Evolutionary conservation across 306 rosid species (phyloP).

Genomic region (Ormosia emarginata): DNA sequence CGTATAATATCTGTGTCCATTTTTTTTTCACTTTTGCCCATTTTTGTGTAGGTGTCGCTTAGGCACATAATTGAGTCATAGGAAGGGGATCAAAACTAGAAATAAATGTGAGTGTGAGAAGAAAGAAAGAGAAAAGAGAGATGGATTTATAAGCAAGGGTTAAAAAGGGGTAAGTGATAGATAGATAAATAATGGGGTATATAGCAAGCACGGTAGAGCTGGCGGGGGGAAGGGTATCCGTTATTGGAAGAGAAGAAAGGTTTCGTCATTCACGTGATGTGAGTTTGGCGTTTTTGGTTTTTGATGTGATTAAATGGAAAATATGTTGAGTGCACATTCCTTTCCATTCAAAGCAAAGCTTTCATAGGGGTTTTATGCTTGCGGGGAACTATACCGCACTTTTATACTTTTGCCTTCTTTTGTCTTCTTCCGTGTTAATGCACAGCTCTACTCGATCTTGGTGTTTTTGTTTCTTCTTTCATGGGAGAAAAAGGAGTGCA

Average conservation of each 20-base stretch:
- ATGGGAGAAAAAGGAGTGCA: neutral
- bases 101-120: conserved; percentile 22
- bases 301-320: conserved; percentile 1
- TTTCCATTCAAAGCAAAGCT: conserved; percentile 62
- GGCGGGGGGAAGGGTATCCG: conserved; percentile 37
- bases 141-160: conserved; percentile 26
- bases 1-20: neutral
- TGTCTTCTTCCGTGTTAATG: neutral
- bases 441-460: neutral
- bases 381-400: conserved; percentile 46
- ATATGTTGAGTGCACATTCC: neutral
- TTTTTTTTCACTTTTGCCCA: neutral
- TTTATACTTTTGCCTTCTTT: conserved; percentile 25
- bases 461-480: conserved; percentile 24
- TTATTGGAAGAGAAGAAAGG: conserved; percentile 45
- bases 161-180: neutral
- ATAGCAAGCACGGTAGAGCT: conserved; percentile 24
- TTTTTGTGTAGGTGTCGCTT: neutral
- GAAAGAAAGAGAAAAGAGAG: conserved; percentile 12
- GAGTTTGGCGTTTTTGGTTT: conserved; percentile 8
- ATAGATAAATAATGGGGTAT: conserved; percentile 2
- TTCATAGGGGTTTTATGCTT: conserved; percentile 39
- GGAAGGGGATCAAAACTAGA: conserved; percentile 7
- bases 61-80: conserved; percentile 18
- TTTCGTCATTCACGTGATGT: conserved; percentile 18